phyloP scores from a whole-genome alignment of 495 filamentous ascomycete species.

The Podospora comata region DNA sequence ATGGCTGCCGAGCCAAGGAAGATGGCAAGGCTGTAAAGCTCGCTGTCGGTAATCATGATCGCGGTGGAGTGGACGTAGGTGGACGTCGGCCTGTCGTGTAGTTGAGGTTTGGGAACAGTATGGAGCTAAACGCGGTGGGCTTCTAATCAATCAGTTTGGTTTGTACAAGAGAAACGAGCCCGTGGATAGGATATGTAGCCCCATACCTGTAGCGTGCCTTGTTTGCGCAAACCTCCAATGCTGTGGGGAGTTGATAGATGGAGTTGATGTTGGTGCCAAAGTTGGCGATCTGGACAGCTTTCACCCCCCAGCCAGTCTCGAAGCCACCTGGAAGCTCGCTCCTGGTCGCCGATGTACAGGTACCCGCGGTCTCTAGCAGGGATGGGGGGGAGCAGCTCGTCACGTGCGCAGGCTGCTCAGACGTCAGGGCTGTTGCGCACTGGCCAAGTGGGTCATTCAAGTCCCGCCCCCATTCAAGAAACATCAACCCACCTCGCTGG shows the following conservation, averaged over 20 bases:
- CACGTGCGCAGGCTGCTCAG: constrained; percentile 19
- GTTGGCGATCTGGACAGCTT: constrained; percentile 33
- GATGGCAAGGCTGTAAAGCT: constrained; percentile 81
- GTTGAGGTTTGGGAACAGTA: background rate
- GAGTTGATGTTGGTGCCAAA: constrained; percentile 7
- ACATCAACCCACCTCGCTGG: constrained; percentile 15
- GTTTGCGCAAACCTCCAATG: background rate
- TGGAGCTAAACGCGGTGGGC: background rate
- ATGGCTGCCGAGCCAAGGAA: constrained; percentile 89
- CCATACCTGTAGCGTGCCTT: constrained; percentile 4
- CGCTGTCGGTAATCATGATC: constrained; percentile 78
- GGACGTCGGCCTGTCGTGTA: constrained; percentile 1
- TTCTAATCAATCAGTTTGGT: background rate
- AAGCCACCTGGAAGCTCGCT: constrained; percentile 8
- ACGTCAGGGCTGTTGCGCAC: constrained; percentile 27
- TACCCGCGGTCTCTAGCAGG: constrained; percentile 6
- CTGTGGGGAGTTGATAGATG: background rate
- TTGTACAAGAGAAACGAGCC: background rate
- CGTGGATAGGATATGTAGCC: background rate
- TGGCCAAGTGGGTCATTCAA: constrained; percentile 13
- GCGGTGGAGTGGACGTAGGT: constrained; percentile 3
- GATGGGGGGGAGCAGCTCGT: background rate
- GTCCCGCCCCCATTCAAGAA: constrained; percentile 15
- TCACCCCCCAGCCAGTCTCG: constrained; percentile 17
- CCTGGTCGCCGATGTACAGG: constrained; percentile 14